phyloP scores from a whole-genome alignment of 257 asterid species.

The Jacaranda mimosifolia region DNA sequence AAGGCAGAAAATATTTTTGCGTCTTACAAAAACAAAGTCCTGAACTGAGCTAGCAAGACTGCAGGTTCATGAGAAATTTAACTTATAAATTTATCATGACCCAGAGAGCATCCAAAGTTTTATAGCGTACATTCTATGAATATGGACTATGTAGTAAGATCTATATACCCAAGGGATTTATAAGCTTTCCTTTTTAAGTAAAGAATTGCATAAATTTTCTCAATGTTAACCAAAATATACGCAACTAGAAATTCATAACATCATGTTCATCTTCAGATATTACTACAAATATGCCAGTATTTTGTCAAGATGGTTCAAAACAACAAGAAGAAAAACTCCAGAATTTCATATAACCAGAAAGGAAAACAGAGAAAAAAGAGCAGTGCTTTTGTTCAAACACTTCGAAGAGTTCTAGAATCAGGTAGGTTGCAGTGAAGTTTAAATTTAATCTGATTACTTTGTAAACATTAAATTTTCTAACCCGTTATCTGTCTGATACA shows the following conservation, averaged over 20 bases:
- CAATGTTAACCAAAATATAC: not conserved
- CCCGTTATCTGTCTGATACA: no score
- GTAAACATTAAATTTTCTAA: no score
- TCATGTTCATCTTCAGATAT: not conserved
- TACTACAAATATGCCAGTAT: not conserved
- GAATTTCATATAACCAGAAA: not conserved
- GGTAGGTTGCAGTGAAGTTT: no score
- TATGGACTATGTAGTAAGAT: no score
- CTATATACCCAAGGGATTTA: no score
- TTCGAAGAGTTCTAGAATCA: no score
- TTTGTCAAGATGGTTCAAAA: not conserved
- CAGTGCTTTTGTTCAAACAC: not conserved
- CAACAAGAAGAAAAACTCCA: not conserved
- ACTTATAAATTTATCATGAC: not conserved
- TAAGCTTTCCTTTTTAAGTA: not conserved
- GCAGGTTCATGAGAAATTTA: not conserved
- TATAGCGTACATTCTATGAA: not conserved
- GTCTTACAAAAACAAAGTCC: not conserved
- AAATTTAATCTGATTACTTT: no score
- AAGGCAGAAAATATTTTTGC: not conserved
- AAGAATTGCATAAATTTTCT: not conserved
- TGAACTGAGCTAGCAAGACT: not conserved
- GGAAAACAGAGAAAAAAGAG: not conserved
- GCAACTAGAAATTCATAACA: not conserved
- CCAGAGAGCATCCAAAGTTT: not conserved